A percentile compares a stretch with the other conserved stretches of the same genome.
Evolutionary conservation across 1,139 yeast species (phyloP).

Genomic region (Kurtzmaniella quercitrusa): DNA sequence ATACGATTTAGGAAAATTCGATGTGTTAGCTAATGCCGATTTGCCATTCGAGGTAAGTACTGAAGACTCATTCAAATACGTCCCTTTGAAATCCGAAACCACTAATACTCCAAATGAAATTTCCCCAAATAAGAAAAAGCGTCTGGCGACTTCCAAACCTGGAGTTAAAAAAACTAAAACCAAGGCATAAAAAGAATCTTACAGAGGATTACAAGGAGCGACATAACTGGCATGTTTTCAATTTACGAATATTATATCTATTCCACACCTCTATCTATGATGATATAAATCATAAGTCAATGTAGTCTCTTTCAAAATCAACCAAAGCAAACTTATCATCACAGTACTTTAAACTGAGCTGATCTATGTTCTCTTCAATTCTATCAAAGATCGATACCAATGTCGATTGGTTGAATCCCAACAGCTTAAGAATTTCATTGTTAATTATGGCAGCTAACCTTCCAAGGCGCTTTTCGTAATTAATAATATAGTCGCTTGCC

Average conservation of each 20-base stretch:
- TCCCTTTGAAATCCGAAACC: neutral
- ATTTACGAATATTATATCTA: too few species aligned
- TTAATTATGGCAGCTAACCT: constrained; percentile 24
- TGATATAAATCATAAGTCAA: constrained; percentile 19
- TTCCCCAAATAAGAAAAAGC: constrained; percentile 1
- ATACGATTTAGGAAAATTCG: constrained; percentile 22
- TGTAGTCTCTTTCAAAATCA: constrained; percentile 37
- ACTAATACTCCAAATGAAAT: neutral
- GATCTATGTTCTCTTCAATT: constrained; percentile 29
- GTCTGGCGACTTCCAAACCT: neutral
- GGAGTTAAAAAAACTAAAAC: neutral
- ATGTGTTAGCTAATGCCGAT: constrained; percentile 22
- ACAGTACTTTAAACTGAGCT: constrained; percentile 25
- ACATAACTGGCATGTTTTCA: too few species aligned
- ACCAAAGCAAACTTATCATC: constrained; percentile 37
- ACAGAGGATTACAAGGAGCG: too few species aligned
- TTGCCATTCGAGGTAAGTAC: constrained; percentile 17
- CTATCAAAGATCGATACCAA: constrained; percentile 31
- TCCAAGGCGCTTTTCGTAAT: constrained; percentile 18
- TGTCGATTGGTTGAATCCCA: constrained; percentile 27
- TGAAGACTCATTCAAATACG: constrained; percentile 5
- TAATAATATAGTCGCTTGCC: constrained; percentile 17
- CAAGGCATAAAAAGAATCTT: neutral
- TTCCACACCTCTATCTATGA: too few species aligned
- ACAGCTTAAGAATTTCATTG: constrained; percentile 23